Percentiles rank a stretch among this genome's conserved stretches.
Conservation (phyloP, 495 filamentous ascomycete genomes). For the Glarea lozoyensis region DNA sequence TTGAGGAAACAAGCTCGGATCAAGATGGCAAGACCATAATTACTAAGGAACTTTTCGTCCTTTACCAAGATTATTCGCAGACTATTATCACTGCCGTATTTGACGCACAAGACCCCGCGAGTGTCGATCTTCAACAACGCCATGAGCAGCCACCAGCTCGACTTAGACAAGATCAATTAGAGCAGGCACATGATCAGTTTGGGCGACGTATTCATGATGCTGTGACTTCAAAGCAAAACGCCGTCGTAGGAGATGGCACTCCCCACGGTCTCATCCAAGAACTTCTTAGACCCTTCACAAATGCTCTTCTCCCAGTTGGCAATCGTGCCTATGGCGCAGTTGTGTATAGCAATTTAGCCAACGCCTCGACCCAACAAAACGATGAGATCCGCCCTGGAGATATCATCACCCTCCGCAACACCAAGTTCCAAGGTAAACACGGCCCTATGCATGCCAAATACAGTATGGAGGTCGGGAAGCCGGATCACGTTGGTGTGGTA, state of each 20-base stretch:
- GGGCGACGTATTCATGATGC: conserved; percentile 65
- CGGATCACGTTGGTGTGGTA: conserved; percentile 94
- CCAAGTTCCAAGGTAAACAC: conserved; percentile 91
- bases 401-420: conserved; percentile 87
- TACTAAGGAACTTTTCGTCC: conserved; percentile 70
- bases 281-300: conserved; percentile 61
- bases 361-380: conserved; percentile 78
- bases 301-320: conserved; percentile 73
- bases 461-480: conserved; percentile 75
- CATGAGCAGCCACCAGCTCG: conserved; percentile 78
- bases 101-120: conserved; percentile 62
- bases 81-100: conserved; percentile 78
- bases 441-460: conserved; percentile 95
- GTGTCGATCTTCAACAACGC: conserved; percentile 70
- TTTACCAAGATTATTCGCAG: conserved; percentile 94
- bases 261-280: conserved; percentile 69
- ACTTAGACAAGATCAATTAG: conserved; percentile 88
- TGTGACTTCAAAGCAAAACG: conserved; percentile 60
- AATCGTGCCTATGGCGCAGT: conserved; percentile 82
- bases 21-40: conserved; percentile 60
- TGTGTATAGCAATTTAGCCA: conserved; percentile 89
- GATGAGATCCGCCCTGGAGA: conserved; percentile 95
- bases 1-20: conserved; percentile 66
- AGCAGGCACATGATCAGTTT: conserved; percentile 68
- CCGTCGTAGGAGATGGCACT: conserved; percentile 74